These are phyloP conservation scores for Phialophora verrucosa DNA, from an alignment of 2,329 filamentous ascomycete genomes.

Conservation along the genomic window DNA sequence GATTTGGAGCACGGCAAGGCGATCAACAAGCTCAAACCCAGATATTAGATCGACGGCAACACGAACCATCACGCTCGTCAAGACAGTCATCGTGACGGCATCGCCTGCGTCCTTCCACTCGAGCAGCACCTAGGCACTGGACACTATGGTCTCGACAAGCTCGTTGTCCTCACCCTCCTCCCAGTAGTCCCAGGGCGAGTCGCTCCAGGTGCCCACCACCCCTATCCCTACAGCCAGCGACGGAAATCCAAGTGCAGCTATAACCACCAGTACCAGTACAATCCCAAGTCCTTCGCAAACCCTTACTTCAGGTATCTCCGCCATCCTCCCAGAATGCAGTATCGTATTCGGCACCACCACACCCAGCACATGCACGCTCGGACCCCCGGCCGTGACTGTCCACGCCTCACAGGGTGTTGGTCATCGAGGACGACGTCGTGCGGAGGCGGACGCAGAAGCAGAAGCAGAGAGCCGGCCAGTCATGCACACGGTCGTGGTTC, in stretches of 20 bases:
- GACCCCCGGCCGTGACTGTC: not conserved
- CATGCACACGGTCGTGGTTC: not conserved
- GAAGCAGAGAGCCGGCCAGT: too few relatives aligned
- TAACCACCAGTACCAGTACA: not conserved
- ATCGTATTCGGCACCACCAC: not conserved
- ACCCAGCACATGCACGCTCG: not conserved
- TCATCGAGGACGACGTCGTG: not conserved
- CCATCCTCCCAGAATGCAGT: not conserved
- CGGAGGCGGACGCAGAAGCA: not conserved
- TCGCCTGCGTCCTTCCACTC: not conserved
- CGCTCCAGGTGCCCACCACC: not conserved
- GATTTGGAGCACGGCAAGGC: not conserved
- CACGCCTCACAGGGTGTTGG: not conserved
- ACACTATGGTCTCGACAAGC: not conserved
- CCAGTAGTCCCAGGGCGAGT: not conserved
- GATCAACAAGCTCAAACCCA: not conserved
- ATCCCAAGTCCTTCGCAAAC: not conserved
- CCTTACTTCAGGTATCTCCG: not conserved
- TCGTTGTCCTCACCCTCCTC: not conserved
- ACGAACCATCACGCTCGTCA: not conserved
- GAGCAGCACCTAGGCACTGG: not conserved
- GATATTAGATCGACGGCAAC: not conserved
- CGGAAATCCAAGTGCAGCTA: not conserved
- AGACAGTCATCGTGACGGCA: not conserved
- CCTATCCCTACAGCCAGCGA: not conserved